phyloP scores from a whole-genome alignment of 306 rosid species.

The Fragaria nilgerrensis region DNA sequence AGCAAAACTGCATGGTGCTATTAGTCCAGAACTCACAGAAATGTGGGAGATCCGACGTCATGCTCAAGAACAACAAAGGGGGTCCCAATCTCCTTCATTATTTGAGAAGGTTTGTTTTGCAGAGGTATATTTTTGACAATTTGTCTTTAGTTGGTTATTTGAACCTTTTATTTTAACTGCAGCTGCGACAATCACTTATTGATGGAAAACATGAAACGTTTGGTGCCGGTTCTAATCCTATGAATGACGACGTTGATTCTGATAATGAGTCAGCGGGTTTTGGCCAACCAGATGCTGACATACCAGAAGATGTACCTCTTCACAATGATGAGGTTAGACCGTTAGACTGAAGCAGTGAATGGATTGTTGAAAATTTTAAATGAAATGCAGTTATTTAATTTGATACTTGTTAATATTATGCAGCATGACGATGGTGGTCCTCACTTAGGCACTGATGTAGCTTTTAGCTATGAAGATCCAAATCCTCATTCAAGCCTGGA shows the following conservation, averaged over 20 bases:
- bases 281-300: slow-evolving; percentile 43
- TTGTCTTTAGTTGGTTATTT: slow-evolving; percentile 6
- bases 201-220: slow-evolving; percentile 45
- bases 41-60: slow-evolving; percentile 53
- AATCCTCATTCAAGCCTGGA: slow-evolving; percentile 64
- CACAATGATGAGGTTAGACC: slow-evolving; percentile 47
- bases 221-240: slow-evolving; percentile 37
- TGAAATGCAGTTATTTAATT: slow-evolving; percentile 7
- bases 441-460: slow-evolving; percentile 45
- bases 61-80: slow-evolving; percentile 43
- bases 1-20: slow-evolving; percentile 74
- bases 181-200: slow-evolving; percentile 74
- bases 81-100: slow-evolving; percentile 43
- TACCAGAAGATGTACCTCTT: slow-evolving; percentile 46
- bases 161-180: slow-evolving; percentile 30
- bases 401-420: slow-evolving; percentile 26
- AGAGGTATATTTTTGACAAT: not conserved
- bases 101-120: slow-evolving; percentile 61
- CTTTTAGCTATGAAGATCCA: slow-evolving; percentile 42
- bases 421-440: slow-evolving; percentile 53
- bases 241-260: slow-evolving; percentile 47
- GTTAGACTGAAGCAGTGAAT: slow-evolving; percentile 20
- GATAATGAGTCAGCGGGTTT: slow-evolving; percentile 39
- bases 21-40: slow-evolving; percentile 66
- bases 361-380: slow-evolving; percentile 11